Evolutionary conservation across 306 rosid genomes (phyloP), one percentile per base, ranked within the genome.

Genomic region (Begonia peltatifolia): DNA sequence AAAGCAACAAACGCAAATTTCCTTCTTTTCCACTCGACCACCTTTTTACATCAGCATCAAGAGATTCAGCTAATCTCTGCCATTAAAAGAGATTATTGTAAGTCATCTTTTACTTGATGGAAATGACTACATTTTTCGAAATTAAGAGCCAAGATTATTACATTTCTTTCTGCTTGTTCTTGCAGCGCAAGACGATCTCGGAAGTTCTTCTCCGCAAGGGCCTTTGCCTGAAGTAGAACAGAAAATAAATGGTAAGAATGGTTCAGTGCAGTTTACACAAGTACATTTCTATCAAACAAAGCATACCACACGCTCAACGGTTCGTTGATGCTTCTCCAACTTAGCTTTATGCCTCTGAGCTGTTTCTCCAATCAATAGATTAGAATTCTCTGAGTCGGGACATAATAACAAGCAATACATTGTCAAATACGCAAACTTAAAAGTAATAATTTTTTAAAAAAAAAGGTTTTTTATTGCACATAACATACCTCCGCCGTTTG

Each of bases 1-100:
- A 89, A 48, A 89, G 97, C 74, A 89, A 58, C 14, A 95, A 93
- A 56, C 95, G 88, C 77, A 89, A 66, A 66, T 89, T 89, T 51
- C 97, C 86, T 60, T 79, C 76, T 74, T 89, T 89, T 71, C 97
- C 97, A 53, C 80, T 76, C 9, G 97, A 89, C 97, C 97, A 89
- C 72, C 97, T 76, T 80, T 72, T 89, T 65, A 89, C 94, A 66
- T 89, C 87, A 30, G 81, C 77, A 76, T 85, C 90, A 3, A 84
- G 87, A 64, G 68, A 47, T 76, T 85, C 95, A 2, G 95, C 95
- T 51, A 84, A 58, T 76, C 94, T 85, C 97, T 89, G 90, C 62
- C 55, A 69, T 49, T 72, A 15, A 36, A 61, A 66, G 56, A 55
- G 56, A 58, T 12, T 25, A 23, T 14, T 13, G 10, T 47, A 22